These are phyloP conservation scores for Geranium brycei DNA, from an alignment of 345 rosid species.

Conservation along the genomic window DNA sequence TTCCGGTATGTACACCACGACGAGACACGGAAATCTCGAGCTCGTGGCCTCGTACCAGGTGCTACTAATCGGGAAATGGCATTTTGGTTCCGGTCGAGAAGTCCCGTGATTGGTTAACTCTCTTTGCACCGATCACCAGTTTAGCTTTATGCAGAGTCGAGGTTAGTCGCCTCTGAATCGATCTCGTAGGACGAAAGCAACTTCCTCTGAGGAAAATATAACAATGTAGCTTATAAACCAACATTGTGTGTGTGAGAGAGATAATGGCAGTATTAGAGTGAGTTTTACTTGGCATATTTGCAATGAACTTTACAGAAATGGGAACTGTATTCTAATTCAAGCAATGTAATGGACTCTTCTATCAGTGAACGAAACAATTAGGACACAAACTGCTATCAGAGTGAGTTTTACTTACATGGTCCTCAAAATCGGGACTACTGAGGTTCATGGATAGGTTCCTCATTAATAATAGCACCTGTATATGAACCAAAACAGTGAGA, in stretches of 20 bases:
- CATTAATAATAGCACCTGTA: conserved; percentile 76
- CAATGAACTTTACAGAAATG: too few relatives aligned
- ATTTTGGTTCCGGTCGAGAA: too few relatives aligned
- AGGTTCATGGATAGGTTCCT: conserved; percentile 86
- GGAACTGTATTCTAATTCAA: too few relatives aligned
- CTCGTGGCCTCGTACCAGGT: background rate
- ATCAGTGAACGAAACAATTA: background rate
- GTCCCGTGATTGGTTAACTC: too few relatives aligned
- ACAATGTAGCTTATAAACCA: too few relatives aligned
- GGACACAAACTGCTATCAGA: conserved; percentile 3
- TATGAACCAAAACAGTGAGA: conserved; percentile 11
- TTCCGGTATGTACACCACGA: background rate
- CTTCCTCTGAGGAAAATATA: conserved; percentile 41
- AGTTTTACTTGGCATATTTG: too few relatives aligned
- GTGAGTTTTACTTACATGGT: conserved; percentile 46
- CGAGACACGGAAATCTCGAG: background rate
- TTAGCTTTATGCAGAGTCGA: conserved; percentile 13
- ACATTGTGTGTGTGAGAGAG: too few relatives aligned
- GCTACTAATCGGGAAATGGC: background rate
- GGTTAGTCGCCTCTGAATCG: conserved; percentile 22
- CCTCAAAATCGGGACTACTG: conserved; percentile 78
- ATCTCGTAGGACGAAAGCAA: conserved; percentile 63
- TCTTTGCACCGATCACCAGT: background rate
- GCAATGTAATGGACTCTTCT: too few relatives aligned
- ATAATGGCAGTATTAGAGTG: too few relatives aligned